Evolutionary conservation across 2,329 filamentous ascomycete species (phyloP).

Genomic region (Xylariaceae sp.): DNA sequence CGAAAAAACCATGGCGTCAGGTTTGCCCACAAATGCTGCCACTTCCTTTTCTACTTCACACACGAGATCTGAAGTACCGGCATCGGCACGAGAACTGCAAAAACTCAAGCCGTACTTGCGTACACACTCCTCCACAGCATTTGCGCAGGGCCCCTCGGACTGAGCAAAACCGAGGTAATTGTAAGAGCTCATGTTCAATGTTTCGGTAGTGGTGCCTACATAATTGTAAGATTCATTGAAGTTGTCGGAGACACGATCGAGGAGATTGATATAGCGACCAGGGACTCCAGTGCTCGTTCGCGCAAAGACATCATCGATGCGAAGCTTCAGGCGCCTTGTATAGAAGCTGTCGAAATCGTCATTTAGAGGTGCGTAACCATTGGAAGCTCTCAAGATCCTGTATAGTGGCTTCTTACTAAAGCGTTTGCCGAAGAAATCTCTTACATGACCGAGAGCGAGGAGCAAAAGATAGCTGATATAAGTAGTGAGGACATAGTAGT

Average conservation of each 20-base stretch:
- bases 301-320: conserved; percentile 95
- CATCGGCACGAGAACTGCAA: conserved; percentile 76
- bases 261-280: conserved; percentile 85
- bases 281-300: conserved; percentile 90
- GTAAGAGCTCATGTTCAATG: conserved; percentile 98
- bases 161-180: conserved; percentile 99
- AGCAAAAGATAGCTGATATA: conserved; percentile 97
- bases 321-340: conserved; percentile 82
- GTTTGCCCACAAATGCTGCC: conserved; percentile 89
- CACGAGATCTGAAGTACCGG: conserved; percentile 82
- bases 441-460: conserved; percentile 90
- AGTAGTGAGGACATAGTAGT: conserved; percentile 94
- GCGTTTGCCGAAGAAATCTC: conserved; percentile 96
- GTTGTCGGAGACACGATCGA: conserved; percentile 87
- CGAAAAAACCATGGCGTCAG: conserved; percentile 92
- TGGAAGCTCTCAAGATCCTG: conserved; percentile 71
- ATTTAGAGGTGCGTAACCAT: conserved; percentile 92
- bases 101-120: conserved; percentile 80
- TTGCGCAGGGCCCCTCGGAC: conserved; percentile 92
- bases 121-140: conserved; percentile 81
- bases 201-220: conserved; percentile 88
- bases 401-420: conserved; percentile 82
- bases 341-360: conserved; percentile 99
- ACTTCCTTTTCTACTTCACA: conserved; percentile 86
- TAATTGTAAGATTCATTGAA: conserved; percentile 87